Percentiles rank a stretch among this genome's conserved stretches.
These are phyloP conservation scores for Schrenkiella parvula DNA, from an alignment of 345 rosid species.

Conservation along the genomic window DNA sequence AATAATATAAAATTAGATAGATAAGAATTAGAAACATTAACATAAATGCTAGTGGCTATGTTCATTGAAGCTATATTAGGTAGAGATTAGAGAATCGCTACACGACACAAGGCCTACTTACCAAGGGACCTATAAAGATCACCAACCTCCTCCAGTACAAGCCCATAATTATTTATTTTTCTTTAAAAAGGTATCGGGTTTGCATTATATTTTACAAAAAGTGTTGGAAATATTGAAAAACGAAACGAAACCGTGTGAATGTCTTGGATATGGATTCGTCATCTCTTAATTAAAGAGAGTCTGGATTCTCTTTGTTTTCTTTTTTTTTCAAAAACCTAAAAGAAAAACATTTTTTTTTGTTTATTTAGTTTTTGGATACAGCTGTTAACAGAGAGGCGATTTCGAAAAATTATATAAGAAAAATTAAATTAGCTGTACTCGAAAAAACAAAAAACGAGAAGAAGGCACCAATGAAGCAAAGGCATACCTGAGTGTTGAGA, in stretches of 20 bases:
- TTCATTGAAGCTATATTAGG: slow-evolving; percentile 3
- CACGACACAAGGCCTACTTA: slow-evolving; percentile 16
- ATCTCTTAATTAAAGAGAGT: neutral
- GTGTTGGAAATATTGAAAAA: slow-evolving; percentile 1
- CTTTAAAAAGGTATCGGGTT: too few species aligned
- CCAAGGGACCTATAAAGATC: neutral
- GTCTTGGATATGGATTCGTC: slow-evolving; percentile 1
- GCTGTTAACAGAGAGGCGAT: slow-evolving; percentile 35
- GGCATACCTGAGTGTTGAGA: slow-evolving; percentile 16
- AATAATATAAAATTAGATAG: neutral
- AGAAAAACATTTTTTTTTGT: neutral
- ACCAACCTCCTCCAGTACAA: slow-evolving; percentile 28
- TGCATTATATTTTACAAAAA: neutral
- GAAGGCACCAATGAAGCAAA: slow-evolving; percentile 30
- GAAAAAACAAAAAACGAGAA: slow-evolving; percentile 15
- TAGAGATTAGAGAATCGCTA: neutral
- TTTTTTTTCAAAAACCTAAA: neutral
- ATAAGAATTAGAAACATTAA: neutral
- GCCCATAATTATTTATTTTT: slow-evolving; percentile 1
- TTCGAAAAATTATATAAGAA: slow-evolving; percentile 2
- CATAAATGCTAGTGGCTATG: neutral
- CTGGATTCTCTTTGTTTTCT: neutral
- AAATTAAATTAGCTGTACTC: slow-evolving; percentile 24
- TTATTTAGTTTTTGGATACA: slow-evolving; percentile 6
- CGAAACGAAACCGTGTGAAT: slow-evolving; percentile 15